A percentile compares a stretch with the other conserved stretches of the same genome.
Evolutionary conservation across 169 alveolate species (phyloP).

Genomic region (Amoebophrya sp.): DNA sequence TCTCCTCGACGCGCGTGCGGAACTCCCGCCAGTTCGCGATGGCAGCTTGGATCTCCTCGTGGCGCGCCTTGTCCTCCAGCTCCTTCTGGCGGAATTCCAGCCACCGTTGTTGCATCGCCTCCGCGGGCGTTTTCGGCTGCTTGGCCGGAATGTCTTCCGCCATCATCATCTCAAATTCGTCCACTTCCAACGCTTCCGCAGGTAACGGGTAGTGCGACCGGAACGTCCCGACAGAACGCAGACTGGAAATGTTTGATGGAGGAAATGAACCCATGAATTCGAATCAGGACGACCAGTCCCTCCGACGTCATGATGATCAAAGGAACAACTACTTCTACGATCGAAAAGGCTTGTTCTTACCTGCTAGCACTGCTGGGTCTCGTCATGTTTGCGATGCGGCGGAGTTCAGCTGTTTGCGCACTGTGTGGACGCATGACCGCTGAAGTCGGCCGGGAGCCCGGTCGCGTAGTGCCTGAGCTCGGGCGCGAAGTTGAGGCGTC

Average conservation of each 20-base stretch:
- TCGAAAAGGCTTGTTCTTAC: too few species aligned
- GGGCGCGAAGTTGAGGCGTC: not conserved
- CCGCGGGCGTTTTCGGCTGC: not conserved
- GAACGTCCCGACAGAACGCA: slow-evolving; percentile 1
- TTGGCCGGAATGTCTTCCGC: not conserved
- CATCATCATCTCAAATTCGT: not conserved
- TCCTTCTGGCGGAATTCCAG: not conserved
- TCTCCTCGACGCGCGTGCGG: not conserved
- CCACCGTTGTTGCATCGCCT: not conserved
- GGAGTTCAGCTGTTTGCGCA: not conserved
- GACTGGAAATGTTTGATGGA: too few species aligned
- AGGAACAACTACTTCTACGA: too few species aligned
- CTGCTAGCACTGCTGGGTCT: not conserved
- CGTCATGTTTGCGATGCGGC: not conserved
- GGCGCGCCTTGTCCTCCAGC: not conserved
- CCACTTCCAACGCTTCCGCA: not conserved
- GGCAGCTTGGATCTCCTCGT: not conserved
- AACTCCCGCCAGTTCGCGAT: slow-evolving; percentile 16
- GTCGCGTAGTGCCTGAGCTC: not conserved
- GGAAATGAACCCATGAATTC: too few species aligned
- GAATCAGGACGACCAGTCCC: too few species aligned
- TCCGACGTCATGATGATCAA: too few species aligned
- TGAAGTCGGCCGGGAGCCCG: not conserved
- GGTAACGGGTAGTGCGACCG: not conserved
- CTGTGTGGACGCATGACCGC: not conserved